phyloP scores from a whole-genome alignment of 371 early-diverging fungal genomes.

The Phascolomyces articulosus region DNA sequence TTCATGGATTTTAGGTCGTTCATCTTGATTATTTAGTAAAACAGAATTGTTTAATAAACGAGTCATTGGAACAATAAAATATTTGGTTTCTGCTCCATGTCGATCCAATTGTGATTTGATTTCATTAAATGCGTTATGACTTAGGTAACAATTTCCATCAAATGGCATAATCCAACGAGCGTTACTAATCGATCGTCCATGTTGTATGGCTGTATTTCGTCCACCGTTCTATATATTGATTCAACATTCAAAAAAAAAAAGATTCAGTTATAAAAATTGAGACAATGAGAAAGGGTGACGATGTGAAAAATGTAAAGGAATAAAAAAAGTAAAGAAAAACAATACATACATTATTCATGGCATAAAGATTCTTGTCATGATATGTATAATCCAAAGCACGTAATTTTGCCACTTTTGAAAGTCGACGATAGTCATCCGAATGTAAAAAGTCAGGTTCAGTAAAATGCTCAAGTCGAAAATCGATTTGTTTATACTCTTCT shows the following conservation, averaged over 20 bases:
- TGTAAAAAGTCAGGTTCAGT: conserved; percentile 70
- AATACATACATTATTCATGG: conserved; percentile 72
- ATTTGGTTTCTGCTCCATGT: conserved; percentile 56
- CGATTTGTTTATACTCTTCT: conserved; percentile 59
- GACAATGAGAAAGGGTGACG: too few relatives aligned
- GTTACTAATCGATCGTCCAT: conserved; percentile 56
- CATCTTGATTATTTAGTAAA: conserved; percentile 54
- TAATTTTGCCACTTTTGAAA: conserved; percentile 64
- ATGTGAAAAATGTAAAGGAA: too few relatives aligned
- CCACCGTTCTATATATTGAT: conserved; percentile 61
- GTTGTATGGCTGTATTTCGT: conserved; percentile 63
- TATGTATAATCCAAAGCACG: conserved; percentile 69
- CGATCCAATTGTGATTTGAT: conserved; percentile 56
- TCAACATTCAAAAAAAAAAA: too few relatives aligned
- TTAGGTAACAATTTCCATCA: conserved; percentile 73
- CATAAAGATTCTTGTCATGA: conserved; percentile 72
- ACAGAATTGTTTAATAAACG: conserved; percentile 65
- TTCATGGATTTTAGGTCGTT: conserved; percentile 65
- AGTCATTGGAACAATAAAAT: conserved; percentile 74
- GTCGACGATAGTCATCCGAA: conserved; percentile 64
- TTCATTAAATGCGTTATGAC: conserved; percentile 60
- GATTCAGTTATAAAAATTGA: too few relatives aligned
- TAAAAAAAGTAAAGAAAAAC: not conserved
- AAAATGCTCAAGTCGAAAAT: conserved; percentile 69
- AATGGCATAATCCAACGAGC: conserved; percentile 73